These are phyloP conservation scores for Colletotrichum cereale DNA, from an alignment of 2,329 filamentous ascomycete genomes.

Conservation along the genomic window DNA sequence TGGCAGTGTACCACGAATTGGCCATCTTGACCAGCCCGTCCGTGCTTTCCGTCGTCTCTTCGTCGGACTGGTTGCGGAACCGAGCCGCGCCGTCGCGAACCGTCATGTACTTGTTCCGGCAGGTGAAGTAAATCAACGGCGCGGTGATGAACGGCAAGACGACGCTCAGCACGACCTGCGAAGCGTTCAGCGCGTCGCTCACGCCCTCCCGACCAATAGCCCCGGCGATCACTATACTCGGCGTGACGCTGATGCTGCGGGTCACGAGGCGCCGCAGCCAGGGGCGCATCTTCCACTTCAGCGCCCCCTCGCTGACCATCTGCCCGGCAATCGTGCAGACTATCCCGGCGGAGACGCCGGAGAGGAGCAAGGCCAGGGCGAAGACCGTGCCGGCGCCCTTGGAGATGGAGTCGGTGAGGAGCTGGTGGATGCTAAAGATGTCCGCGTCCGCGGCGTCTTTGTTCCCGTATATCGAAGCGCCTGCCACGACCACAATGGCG, in stretches of 20 bases:
- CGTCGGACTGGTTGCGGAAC: constrained; percentile 48
- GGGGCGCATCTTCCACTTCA: constrained; percentile 79
- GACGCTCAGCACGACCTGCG: constrained; percentile 82
- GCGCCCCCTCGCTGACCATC: constrained; percentile 87
- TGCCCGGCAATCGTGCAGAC: constrained; percentile 92
- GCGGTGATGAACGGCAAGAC: constrained; percentile 87
- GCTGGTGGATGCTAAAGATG: constrained; percentile 84
- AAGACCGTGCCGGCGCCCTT: constrained; percentile 87
- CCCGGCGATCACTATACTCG: constrained; percentile 85
- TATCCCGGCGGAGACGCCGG: constrained; percentile 84
- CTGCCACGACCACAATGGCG: constrained; percentile 84
- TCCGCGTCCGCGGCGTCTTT: constrained; percentile 75
- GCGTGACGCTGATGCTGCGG: constrained; percentile 82
- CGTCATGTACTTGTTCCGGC: constrained; percentile 83
- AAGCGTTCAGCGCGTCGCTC: constrained; percentile 78
- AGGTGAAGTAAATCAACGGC: constrained; percentile 88
- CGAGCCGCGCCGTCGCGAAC: constrained; percentile 62
- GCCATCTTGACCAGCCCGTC: constrained; percentile 68
- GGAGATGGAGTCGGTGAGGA: constrained; percentile 77
- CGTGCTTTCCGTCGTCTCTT: constrained; percentile 36
- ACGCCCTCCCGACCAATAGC: constrained; percentile 80
- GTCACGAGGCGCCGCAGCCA: constrained; percentile 86
- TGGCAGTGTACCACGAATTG: constrained; percentile 75
- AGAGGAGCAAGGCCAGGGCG: constrained; percentile 82
- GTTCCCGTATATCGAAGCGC: constrained; percentile 77